Conservation (phyloP, 1,284 basidiomycete genomes). For the Fistulinella cinereoalba region DNA sequence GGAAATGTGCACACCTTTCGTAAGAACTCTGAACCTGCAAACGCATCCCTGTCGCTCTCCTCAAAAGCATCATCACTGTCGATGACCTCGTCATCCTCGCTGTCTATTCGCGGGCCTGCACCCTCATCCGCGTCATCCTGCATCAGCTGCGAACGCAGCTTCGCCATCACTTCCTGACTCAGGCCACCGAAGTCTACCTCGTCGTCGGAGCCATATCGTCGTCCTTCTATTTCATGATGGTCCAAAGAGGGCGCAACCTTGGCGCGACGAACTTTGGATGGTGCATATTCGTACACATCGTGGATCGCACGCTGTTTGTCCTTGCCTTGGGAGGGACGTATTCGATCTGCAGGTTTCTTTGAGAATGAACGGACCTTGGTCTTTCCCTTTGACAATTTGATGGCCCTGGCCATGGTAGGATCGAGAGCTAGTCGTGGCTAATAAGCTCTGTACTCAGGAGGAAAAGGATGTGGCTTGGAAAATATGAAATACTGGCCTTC, state of each 20-base stretch:
- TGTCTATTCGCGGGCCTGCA: conserved; percentile 45
- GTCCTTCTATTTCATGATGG: conserved; percentile 47
- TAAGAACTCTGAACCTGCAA: conserved; percentile 60
- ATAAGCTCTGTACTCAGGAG: not conserved
- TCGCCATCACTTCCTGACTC: conserved; percentile 34
- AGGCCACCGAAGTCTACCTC: conserved; percentile 41
- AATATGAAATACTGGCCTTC: not conserved
- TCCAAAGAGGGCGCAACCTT: conserved; percentile 56
- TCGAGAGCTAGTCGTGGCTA: not conserved
- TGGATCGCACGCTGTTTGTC: conserved; percentile 15
- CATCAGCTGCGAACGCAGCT: conserved; percentile 50
- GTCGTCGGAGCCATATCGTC: conserved; percentile 38
- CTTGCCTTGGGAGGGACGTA: conserved; percentile 3
- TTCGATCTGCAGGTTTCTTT: conserved; percentile 14
- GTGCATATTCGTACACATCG: conserved; percentile 65
- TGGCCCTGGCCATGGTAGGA: conserved; percentile 18
- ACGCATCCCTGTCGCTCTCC: conserved; percentile 79
- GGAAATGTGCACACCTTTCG: conserved; percentile 42
- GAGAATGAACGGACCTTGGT: conserved; percentile 4
- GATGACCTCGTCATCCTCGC: conserved; percentile 76
- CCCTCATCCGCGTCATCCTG: conserved; percentile 56
- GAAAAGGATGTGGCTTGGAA: conserved; percentile 11
- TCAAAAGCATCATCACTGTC: conserved; percentile 80
- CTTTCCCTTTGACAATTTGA: conserved; percentile 12
- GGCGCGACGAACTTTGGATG: conserved; percentile 53